phyloP scores from a whole-genome alignment of 2,329 filamentous ascomycete genomes.

The Sporothrix inflata region DNA sequence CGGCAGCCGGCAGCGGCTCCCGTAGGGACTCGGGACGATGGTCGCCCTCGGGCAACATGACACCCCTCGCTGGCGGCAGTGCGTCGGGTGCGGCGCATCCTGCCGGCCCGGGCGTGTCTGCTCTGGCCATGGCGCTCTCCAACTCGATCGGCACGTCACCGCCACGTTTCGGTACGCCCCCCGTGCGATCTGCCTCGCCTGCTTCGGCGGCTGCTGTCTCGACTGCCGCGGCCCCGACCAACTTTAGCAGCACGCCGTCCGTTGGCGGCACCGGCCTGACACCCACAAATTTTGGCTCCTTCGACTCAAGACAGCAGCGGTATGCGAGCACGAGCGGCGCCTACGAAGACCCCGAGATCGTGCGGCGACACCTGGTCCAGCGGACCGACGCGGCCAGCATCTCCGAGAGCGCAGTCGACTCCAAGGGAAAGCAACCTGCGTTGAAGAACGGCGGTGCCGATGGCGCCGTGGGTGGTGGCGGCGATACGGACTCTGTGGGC shows the following conservation, averaged over 20 bases:
- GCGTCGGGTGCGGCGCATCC: constrained; percentile 63
- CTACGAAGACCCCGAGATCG: constrained; percentile 87
- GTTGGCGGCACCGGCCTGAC: constrained; percentile 52
- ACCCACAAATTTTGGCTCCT: constrained; percentile 81
- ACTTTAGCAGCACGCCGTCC: constrained; percentile 26
- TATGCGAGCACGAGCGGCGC: constrained; percentile 57
- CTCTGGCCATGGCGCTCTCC: constrained; percentile 83
- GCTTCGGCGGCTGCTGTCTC: neutral
- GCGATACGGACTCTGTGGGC: constrained; percentile 27
- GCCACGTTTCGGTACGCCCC: constrained; percentile 69
- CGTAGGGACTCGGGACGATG: constrained; percentile 39
- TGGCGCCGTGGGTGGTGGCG: constrained; percentile 41
- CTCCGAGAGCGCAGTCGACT: constrained; percentile 53
- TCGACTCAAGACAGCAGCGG: constrained; percentile 69
- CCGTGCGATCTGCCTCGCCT: constrained; percentile 63
- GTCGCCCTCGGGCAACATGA: constrained; percentile 53
- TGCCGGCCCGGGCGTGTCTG: constrained; percentile 81
- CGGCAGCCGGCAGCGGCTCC: constrained; percentile 14
- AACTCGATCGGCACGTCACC: constrained; percentile 72
- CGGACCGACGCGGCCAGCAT: constrained; percentile 59
- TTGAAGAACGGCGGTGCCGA: constrained; percentile 41
- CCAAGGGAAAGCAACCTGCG: constrained; percentile 59
- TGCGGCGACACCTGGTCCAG: constrained; percentile 84
- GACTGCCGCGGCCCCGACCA: constrained; percentile 46
- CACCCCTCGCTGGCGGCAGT: constrained; percentile 68